phyloP scores from a whole-genome alignment of 2,329 filamentous ascomycete species.

The Sarocladiaceae sp. region DNA sequence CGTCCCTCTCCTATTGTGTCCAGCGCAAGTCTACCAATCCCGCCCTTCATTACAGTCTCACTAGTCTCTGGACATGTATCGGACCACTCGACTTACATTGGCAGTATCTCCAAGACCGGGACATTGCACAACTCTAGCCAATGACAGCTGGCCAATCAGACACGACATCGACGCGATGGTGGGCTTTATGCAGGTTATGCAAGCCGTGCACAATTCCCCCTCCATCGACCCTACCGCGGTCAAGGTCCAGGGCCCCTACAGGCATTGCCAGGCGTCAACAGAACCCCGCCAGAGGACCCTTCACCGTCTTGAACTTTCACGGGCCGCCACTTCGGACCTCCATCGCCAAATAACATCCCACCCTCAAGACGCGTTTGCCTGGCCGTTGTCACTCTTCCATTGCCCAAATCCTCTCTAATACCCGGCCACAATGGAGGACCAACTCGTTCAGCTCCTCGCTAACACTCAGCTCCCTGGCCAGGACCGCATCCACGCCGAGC shows the following conservation, averaged over 20 bases:
- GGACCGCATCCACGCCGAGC: conserved; percentile 77
- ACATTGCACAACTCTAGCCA: too few species aligned
- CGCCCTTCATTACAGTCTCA: too few species aligned
- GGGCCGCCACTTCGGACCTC: not conserved
- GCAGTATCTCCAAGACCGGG: too few species aligned
- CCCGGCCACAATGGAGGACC: conserved; percentile 68
- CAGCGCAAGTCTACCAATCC: too few species aligned
- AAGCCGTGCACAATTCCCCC: conserved; percentile 6
- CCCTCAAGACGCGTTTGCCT: not conserved
- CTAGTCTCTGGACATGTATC: too few species aligned
- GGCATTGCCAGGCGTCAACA: too few species aligned
- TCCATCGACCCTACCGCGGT: conserved; percentile 6
- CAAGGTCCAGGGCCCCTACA: too few species aligned
- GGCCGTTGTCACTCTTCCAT: not conserved
- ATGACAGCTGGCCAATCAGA: too few species aligned
- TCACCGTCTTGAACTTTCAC: not conserved
- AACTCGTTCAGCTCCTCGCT: conserved; percentile 80
- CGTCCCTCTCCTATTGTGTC: too few species aligned
- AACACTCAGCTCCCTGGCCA: conserved; percentile 77
- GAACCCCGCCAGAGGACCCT: not conserved
- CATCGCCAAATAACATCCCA: not conserved
- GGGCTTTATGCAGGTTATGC: conserved; percentile 8
- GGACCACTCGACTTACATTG: too few species aligned
- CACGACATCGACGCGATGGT: too few species aligned
- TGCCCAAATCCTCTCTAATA: not conserved